Percentiles rank a stretch among this genome's conserved stretches.
These are phyloP conservation scores for Bruguiera sexangula DNA, from an alignment of 345 rosid genomes.

Conservation along the genomic window DNA sequence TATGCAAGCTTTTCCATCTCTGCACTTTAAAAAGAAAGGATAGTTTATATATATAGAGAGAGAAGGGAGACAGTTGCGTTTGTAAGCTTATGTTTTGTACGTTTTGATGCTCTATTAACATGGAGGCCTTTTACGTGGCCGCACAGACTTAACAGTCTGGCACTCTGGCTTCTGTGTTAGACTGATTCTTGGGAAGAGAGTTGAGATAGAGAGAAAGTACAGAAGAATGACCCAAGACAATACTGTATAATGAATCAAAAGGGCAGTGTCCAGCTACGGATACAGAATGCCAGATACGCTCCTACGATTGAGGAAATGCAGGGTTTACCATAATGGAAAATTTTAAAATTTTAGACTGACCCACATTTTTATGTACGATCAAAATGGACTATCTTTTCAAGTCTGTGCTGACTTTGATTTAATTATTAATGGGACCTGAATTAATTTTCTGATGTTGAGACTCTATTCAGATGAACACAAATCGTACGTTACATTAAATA, in stretches of 20 bases:
- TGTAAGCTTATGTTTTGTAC: conserved; percentile 14
- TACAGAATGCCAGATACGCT: not conserved
- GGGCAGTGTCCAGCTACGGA: not conserved
- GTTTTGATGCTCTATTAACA: conserved; percentile 6
- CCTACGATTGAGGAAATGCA: not conserved
- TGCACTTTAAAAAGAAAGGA: conserved; percentile 1
- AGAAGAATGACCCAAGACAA: not conserved
- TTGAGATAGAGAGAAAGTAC: not conserved
- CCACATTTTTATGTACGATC: too few relatives aligned
- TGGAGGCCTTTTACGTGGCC: conserved; percentile 12
- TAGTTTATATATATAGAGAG: not conserved
- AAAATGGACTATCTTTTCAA: too few relatives aligned
- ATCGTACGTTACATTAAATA: too few relatives aligned
- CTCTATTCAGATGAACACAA: too few relatives aligned
- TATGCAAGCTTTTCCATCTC: not conserved
- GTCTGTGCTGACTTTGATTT: too few relatives aligned
- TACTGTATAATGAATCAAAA: not conserved
- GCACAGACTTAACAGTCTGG: conserved; percentile 1
- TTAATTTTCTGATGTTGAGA: too few relatives aligned
- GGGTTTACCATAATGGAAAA: not conserved
- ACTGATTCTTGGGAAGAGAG: not conserved
- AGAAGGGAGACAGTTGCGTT: conserved; percentile 1
- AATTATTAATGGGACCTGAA: too few relatives aligned
- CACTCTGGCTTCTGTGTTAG: not conserved
- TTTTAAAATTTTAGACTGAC: too few relatives aligned